phyloP scores from a whole-genome alignment of 495 filamentous ascomycete genomes.

The Daldinia loculata region DNA sequence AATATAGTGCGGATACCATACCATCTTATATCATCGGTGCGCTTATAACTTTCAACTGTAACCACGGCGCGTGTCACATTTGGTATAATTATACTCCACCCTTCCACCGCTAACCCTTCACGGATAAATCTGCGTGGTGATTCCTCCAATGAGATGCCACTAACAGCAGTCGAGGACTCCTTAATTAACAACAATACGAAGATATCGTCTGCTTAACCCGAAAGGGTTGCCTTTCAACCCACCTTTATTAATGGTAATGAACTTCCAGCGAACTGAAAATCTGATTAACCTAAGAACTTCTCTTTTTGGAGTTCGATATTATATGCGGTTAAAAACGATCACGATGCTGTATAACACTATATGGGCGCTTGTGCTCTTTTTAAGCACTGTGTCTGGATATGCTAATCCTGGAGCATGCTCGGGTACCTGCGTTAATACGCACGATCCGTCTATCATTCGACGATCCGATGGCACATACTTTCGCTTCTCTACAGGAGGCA shows the following conservation, averaged over 20 bases:
- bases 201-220: slow-evolving; percentile 2
- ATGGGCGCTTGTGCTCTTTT: slow-evolving; percentile 13
- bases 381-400: slow-evolving; percentile 44
- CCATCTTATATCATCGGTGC: background rate
- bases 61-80: background rate
- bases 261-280: background rate
- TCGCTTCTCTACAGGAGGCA: slow-evolving; percentile 72
- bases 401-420: slow-evolving; percentile 65
- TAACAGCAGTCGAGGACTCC: slow-evolving; percentile 3
- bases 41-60: slow-evolving; percentile 8
- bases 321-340: background rate
- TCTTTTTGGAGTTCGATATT: slow-evolving; percentile 8
- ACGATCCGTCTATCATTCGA: slow-evolving; percentile 72
- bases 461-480: slow-evolving; percentile 75
- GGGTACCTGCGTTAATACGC: slow-evolving; percentile 67
- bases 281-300: background rate
- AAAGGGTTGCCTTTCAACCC: background rate
- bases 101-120: slow-evolving; percentile 18
- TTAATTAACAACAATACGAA: slow-evolving; percentile 10
- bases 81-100: slow-evolving; percentile 6
- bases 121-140: slow-evolving; percentile 9
- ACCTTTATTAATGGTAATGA: slow-evolving; percentile 6
- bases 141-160: slow-evolving; percentile 32
- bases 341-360: background rate
- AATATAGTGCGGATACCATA: background rate